These are phyloP conservation scores for Arabidopsis thaliana DNA, from an alignment of 345 rosid species.

Conservation along the genomic window TAIR10.1 NC_003075.7:9438001-9438500, in stretches of 20 bases:
- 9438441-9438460: background rate
- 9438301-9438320: no score
- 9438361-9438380: background rate
- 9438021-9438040: conserved; percentile 30
- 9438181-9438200: conserved; percentile 8
- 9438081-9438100: conserved; percentile 29
- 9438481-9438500: no score
- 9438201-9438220: background rate
- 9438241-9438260: no score
- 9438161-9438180: conserved; percentile 28
- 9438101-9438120: conserved; percentile 12
- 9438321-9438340: no score
- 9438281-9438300: background rate
- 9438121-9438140: conserved; percentile 18
- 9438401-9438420: background rate
- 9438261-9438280: no score
- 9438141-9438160: conserved; percentile 9
- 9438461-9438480: no score
- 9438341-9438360: no score
- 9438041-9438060: background rate
- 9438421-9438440: background rate
- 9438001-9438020: conserved; percentile 12
- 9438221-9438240: background rate
- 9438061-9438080: conserved; percentile 15
- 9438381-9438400: background rate